Percentiles rank a stretch among this genome's conserved stretches.
phyloP scores from a whole-genome alignment of 305 asterid species.

The Fraxinus floribunda region DNA sequence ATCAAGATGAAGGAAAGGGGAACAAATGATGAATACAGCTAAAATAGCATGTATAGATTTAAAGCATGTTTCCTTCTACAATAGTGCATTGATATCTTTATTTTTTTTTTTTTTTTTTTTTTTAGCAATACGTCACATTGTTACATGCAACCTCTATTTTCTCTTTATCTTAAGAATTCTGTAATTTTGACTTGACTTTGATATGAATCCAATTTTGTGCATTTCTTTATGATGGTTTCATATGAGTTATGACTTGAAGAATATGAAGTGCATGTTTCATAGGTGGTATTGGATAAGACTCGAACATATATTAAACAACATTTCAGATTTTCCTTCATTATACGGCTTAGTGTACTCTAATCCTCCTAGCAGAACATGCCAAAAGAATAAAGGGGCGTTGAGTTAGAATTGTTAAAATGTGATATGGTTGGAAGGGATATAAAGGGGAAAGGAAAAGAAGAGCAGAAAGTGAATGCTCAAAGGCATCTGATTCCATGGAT shows the following conservation, averaged over 20 bases:
- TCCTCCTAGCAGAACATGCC: neutral
- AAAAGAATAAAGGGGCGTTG: neutral
- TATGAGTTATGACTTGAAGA: neutral
- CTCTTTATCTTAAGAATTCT: conserved; percentile 13
- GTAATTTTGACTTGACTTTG: conserved; percentile 26
- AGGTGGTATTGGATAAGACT: neutral
- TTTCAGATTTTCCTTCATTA: neutral
- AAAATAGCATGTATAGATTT: conserved; percentile 40
- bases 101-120: conserved; percentile 18
- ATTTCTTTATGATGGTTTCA: neutral
- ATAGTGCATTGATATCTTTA: conserved; percentile 25
- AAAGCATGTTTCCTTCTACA: conserved; percentile 29
- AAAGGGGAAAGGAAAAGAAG: conserved; percentile 19
- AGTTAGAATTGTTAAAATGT: neutral
- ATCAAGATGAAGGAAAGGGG: conserved; percentile 49
- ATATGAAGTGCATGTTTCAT: neutral
- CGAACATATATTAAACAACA: neutral
- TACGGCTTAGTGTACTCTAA: neutral
- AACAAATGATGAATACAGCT: conserved; percentile 25
- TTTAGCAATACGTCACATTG: conserved; percentile 18
- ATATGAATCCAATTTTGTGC: conserved; percentile 15
- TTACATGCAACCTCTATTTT: conserved; percentile 14
- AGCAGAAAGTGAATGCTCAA: conserved; percentile 16
- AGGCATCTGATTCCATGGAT: conserved; percentile 35
- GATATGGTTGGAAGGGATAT: neutral